Evolutionary conservation across 371 early-diverging fungal species (phyloP), one percentile per base, ranked within the genome.

Genomic region (Saksenaea vasiformis): DNA sequence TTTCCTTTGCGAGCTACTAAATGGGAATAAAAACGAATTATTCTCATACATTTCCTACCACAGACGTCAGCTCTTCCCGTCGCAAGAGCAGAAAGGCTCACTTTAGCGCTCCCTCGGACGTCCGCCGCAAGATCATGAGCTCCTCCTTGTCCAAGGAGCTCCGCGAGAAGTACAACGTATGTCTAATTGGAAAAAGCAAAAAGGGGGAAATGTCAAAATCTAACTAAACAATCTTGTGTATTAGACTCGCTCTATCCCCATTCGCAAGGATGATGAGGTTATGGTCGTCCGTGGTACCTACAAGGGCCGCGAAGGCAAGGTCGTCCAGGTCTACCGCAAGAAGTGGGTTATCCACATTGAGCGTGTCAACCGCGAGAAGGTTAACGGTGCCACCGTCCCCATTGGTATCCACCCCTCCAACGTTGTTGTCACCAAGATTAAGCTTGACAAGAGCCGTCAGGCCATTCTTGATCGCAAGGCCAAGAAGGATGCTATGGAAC

Each of bases 341-440:
- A 96, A 95, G 91, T 98, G 90, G 90, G 91, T 95, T 66, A 97
- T 98, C 85, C 94, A 98, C 91, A 88, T 98, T 67, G 97, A 98
- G 79, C 93, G 95, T 75, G 83, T 98, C 76, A 87, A 82, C 76
- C 91, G 90, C 80, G 98, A 98, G 80, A 98, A 98, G 93, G 91
- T 89, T 75, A 98, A 97, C 87, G 96, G 96, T 78, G 87, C 89
- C 74, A 85, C 94, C 73, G 94, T 94, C 61, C 92, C 89, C 61
- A 86, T 97, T 81, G 95, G 95, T 72, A 87, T 98, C 81, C 93
- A 95, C 91, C 96, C 98, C 72, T 96, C 97, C 82, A 98, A 98
- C 87, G 96, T 97, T 61, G 89, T 93, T 69, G 88, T 98, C 85
- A 95, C 93, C 80, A 91, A 92, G 79, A 74, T 96, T 73, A 90